Base-by-base conservation (phyloP, 306 rosid species). In the Abrus precatorius region DNA sequence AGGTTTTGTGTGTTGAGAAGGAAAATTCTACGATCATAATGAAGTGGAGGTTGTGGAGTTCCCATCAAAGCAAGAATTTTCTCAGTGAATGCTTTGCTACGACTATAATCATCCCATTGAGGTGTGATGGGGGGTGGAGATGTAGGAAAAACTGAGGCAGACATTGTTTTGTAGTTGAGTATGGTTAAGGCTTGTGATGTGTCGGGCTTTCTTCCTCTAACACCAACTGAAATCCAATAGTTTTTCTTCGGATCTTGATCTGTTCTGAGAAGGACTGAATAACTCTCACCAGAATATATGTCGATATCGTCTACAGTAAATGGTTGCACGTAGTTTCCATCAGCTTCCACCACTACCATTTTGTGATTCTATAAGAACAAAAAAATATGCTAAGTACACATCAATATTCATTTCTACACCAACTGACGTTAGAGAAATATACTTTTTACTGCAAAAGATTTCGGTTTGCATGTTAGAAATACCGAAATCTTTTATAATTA, bases 1-100 rank as follows among this genome's bases (percentile, higher is more conserved):
- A 9, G 54, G 86, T 89, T 91, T 50, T 93, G 97, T 0, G 97
- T 89, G 86, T 90, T 93, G 83, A 93, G 97, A 49, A 93, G 93
- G 77, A 61, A 0, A 67, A 93, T 47, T 34, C 83, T 85, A 33
- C 91, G 89, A 79, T 86, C 52, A 72, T 8, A 66, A 8, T 38
- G 32, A 1, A 0, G 28, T 1, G 92, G 96, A 11, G 97, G 94
- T 41, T 59, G 50, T 1, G 84, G 76, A 11, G 87, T 57, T 10
- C 91, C 92, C 84, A 75, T 83, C 13, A 14, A 54, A 52, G 88
- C 88, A 3, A 61, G 12, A 11, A 93, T 73, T 13, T 72, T 69
- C 9, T 68, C 9, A 4, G 88, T 27, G 65, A 89, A 89, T 4
- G 78, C 0, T 45, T 89, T 89, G 83, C 90, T 89, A 7, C 74